Conservation (phyloP, 225 moss, liverwort and hornwort genomes). For the Bryoerythrophyllum caledonicum region DNA sequence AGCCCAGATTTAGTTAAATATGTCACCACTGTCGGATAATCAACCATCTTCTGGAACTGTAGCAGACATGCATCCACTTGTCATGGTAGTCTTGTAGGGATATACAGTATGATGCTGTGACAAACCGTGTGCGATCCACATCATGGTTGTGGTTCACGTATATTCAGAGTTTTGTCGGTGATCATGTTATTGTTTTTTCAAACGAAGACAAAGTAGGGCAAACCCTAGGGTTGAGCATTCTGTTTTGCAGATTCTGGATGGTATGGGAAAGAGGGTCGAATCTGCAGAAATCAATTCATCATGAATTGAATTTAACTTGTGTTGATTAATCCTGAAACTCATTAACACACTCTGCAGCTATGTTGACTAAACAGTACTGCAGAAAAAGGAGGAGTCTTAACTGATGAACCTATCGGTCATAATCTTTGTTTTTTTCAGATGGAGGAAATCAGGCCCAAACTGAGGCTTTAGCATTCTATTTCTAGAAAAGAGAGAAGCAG, state of each 20-base stretch:
- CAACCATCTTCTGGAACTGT: too few species aligned
- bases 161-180: background rate
- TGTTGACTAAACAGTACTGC: too few species aligned
- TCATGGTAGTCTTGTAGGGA: constrained; percentile 6
- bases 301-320: too few species aligned
- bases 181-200: background rate
- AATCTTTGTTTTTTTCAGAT: background rate
- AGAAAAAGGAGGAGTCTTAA: too few species aligned
- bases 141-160: background rate
- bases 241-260: background rate
- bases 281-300: too few species aligned
- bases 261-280: too few species aligned
- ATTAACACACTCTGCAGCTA: too few species aligned
- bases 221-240: background rate
- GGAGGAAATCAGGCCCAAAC: background rate
- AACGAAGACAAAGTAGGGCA: background rate
- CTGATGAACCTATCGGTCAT: background rate
- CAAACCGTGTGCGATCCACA: background rate
- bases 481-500: background rate
- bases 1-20: too few species aligned
- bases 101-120: background rate
- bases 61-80: background rate
- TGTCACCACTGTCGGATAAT: too few species aligned
- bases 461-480: background rate
- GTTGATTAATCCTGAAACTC: too few species aligned